Conservation (phyloP, 2,329 filamentous ascomycete species). For the Sporothrix mexicana region DNA sequence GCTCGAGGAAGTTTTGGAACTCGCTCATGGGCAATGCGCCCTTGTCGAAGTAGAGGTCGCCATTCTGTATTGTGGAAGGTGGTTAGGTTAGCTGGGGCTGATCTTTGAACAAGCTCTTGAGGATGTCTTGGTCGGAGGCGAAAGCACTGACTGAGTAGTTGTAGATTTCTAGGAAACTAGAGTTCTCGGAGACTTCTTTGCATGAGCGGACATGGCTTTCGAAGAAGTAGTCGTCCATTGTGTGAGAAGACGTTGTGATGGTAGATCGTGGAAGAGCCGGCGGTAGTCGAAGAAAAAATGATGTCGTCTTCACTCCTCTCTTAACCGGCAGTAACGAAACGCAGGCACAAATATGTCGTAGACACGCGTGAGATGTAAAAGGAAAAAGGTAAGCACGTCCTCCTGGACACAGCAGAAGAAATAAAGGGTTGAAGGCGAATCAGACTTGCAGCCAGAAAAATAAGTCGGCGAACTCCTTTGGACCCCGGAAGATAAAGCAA, state of each 20-base stretch:
- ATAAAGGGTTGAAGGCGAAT: background rate
- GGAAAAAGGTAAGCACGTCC: background rate
- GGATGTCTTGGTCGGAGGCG: background rate
- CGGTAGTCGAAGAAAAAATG: background rate
- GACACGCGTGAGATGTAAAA: background rate
- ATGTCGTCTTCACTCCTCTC: background rate
- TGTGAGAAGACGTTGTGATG: constrained; percentile 25
- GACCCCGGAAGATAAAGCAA: background rate
- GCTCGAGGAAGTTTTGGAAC: constrained; percentile 63
- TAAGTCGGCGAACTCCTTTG: background rate
- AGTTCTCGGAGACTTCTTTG: constrained; percentile 57
- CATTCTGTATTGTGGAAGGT: constrained; percentile 49
- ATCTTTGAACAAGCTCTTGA: background rate
- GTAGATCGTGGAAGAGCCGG: background rate
- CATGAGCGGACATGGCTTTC: constrained; percentile 55
- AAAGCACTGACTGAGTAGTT: constrained; percentile 60
- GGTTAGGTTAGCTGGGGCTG: constrained; percentile 12
- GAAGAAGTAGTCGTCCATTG: constrained; percentile 67
- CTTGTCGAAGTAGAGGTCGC: constrained; percentile 58
- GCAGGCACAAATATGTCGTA: background rate
- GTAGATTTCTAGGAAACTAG: constrained; percentile 63
- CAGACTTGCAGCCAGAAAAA: background rate
- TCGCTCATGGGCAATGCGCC: constrained; percentile 55
- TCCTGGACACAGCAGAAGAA: background rate
- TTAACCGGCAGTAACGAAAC: background rate